Percentiles rank a stretch among this genome's conserved stretches.
phyloP scores from a whole-genome alignment of 139 green algal species.

The Chlorella ohadii region DNA sequence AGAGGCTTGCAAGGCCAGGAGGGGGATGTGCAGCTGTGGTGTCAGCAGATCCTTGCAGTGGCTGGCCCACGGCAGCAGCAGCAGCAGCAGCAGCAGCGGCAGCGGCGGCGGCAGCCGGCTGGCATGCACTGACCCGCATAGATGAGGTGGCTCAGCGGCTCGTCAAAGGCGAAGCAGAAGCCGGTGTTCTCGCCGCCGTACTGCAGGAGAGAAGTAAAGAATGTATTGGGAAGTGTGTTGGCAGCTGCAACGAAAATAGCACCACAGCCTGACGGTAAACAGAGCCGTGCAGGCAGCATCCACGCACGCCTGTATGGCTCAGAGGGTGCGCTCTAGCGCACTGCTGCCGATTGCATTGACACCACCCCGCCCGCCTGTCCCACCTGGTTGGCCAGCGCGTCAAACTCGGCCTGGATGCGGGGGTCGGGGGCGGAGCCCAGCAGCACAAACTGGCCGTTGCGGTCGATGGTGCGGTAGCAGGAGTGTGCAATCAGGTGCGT shows the following conservation, averaged over 20 bases:
- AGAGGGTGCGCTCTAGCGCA: too few relatives aligned
- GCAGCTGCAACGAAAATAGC: not conserved
- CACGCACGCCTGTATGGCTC: too few relatives aligned
- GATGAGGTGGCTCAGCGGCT: slow-evolving; percentile 84
- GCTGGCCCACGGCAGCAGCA: too few relatives aligned
- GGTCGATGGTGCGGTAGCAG: slow-evolving; percentile 86
- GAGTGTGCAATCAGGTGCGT: slow-evolving; percentile 99
- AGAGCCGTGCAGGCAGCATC: too few relatives aligned
- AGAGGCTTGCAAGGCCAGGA: too few relatives aligned
- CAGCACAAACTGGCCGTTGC: slow-evolving; percentile 96
- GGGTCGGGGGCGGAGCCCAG: slow-evolving; percentile 93
- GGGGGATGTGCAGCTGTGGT: too few relatives aligned
- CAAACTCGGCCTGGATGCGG: slow-evolving; percentile 68
- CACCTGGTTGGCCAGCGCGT: slow-evolving; percentile 38
- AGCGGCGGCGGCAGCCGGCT: too few relatives aligned
- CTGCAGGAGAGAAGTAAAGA: not conserved
- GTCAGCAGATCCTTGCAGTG: too few relatives aligned
- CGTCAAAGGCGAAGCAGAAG: slow-evolving; percentile 85
- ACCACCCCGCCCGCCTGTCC: not conserved
- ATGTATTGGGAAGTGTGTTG: not conserved
- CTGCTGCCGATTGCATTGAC: too few relatives aligned
- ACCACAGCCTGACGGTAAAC: too few relatives aligned
- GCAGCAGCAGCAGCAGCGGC: too few relatives aligned
- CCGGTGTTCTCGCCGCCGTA: slow-evolving; percentile 61
- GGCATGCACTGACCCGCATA: slow-evolving; percentile 62